A percentile compares a stretch with the other conserved stretches of the same genome.
Evolutionary conservation across 768 basidiomycete genomes (phyloP).

Genomic region (Kwoniella dejecticola): DNA sequence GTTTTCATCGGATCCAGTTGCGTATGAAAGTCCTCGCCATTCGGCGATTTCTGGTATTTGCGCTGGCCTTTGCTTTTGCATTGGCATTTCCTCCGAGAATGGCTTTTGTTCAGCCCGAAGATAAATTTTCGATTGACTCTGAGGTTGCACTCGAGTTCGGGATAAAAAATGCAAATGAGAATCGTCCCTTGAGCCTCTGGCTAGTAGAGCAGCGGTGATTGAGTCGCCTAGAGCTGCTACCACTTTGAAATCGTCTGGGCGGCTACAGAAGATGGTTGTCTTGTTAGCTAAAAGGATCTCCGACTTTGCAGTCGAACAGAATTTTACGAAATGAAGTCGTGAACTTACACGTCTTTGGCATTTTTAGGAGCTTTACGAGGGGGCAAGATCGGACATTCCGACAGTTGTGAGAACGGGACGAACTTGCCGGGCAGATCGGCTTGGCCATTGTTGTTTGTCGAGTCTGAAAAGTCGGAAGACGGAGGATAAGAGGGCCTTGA

Average conservation of each 20-base stretch:
- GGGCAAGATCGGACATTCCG: slow-evolving; percentile 26
- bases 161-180: neutral
- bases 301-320: too few species aligned
- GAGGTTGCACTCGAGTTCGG: too few species aligned
- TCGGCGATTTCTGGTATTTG: slow-evolving; percentile 25
- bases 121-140: too few species aligned
- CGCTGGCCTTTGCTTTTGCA: neutral
- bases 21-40: slow-evolving; percentile 41
- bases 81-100: too few species aligned
- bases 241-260: slow-evolving; percentile 55
- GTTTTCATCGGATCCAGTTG: slow-evolving; percentile 30
- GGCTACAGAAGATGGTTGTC: slow-evolving; percentile 26
- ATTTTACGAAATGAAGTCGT: too few species aligned
- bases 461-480: too few species aligned
- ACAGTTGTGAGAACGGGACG: slow-evolving; percentile 31
- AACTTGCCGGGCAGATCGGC: slow-evolving; percentile 3
- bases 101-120: too few species aligned
- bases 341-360: slow-evolving; percentile 41
- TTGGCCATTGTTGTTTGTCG: neutral
- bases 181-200: slow-evolving; percentile 27
- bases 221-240: slow-evolving; percentile 55
- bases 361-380: slow-evolving; percentile 11
- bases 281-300: too few species aligned
- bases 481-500: too few species aligned
- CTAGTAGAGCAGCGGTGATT: slow-evolving; percentile 54